Conservation (phyloP, 2,329 filamentous ascomycete species). For the Ophiocordyceps robertsii region DNA sequence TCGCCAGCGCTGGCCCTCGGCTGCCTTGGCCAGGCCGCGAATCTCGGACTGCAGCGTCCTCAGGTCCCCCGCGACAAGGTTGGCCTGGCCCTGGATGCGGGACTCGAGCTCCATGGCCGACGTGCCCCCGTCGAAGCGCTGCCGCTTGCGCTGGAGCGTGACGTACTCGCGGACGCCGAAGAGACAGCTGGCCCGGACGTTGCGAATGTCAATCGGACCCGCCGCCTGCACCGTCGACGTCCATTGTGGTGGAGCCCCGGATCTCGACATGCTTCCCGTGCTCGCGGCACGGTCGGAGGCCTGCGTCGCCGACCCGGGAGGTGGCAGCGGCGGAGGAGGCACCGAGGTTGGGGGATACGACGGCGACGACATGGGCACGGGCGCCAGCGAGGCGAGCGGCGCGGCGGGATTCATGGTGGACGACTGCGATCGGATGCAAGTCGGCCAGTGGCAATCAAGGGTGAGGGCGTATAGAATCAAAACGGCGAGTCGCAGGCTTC, state of each 20-base stretch:
- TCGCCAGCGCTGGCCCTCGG: slow-evolving; percentile 37
- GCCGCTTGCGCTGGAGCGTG: slow-evolving; percentile 16
- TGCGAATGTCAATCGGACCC: slow-evolving; percentile 13
- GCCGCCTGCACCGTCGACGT: slow-evolving; percentile 8
- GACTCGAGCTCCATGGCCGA: slow-evolving; percentile 25
- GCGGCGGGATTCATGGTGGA: background rate
- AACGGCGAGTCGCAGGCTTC: no score
- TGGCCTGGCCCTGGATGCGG: slow-evolving; percentile 28
- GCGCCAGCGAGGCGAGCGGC: background rate
- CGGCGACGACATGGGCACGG: background rate
- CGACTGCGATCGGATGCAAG: background rate
- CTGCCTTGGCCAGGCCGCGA: slow-evolving; percentile 25
- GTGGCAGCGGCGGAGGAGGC: background rate
- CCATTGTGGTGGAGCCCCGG: no score
- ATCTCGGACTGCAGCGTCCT: slow-evolving; percentile 29
- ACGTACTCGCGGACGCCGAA: slow-evolving; percentile 22
- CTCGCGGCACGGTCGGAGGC: background rate
- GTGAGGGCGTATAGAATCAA: no score
- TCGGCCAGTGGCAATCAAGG: no score
- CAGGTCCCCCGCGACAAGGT: slow-evolving; percentile 29
- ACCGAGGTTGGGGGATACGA: background rate
- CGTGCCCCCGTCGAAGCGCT: slow-evolving; percentile 13
- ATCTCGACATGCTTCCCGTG: no score
- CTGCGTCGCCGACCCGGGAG: background rate
- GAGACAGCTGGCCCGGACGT: slow-evolving; percentile 19